Evolutionary conservation across 2,329 filamentous ascomycete genomes (phyloP).

Genomic region (Cytospora piceae): DNA sequence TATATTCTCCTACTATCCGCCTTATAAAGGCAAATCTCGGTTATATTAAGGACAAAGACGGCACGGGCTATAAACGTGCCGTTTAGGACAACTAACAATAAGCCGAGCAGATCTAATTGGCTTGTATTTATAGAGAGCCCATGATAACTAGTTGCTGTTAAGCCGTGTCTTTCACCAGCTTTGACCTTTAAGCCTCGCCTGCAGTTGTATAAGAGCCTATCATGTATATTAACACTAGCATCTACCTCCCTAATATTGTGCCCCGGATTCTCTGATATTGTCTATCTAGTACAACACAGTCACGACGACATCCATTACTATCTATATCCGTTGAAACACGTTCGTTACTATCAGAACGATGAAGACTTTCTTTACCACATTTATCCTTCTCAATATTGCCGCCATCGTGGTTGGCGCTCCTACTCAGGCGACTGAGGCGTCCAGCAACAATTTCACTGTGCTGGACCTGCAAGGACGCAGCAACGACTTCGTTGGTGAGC

Average conservation of each 20-base stretch:
- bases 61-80: not conserved
- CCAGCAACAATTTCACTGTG: not conserved
- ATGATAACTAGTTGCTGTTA: not conserved
- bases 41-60: not conserved
- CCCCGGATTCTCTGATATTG: conserved; percentile 7
- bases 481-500: not conserved
- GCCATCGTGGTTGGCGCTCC: not conserved
- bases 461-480: not conserved
- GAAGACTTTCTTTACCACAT: not conserved
- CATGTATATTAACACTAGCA: conserved; percentile 9
- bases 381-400: not conserved
- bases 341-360: not conserved
- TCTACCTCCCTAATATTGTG: conserved; percentile 16
- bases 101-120: not conserved
- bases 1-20: no score
- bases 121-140: not conserved
- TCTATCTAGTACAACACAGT: conserved; percentile 7
- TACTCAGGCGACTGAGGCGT: not conserved
- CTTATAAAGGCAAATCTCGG: not conserved
- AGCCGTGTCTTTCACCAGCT: conserved; percentile 13
- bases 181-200: not conserved
- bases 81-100: not conserved
- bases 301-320: not conserved
- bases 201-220: not conserved
- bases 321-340: not conserved